A percentile compares a stretch with the other conserved stretches of the same genome.
These are phyloP conservation scores for Tulasnella sp. DNA, from an alignment of 768 basidiomycete species.

Conservation along the genomic window DNA sequence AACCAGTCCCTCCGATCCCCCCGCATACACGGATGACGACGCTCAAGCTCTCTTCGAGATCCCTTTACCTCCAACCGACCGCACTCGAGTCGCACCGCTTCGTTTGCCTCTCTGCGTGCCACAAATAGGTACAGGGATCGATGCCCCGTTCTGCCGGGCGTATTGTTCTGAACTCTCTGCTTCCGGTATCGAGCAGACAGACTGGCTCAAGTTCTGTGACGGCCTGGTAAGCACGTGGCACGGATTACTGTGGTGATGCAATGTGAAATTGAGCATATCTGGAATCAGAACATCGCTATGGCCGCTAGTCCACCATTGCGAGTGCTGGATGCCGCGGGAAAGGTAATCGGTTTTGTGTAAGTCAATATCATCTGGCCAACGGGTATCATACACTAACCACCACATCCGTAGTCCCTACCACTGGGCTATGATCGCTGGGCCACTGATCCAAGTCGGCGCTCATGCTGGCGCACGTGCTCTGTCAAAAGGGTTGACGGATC, in stretches of 20 bases:
- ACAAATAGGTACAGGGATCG: background rate
- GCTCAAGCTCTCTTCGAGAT: too few relatives aligned
- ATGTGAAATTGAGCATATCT: too few relatives aligned
- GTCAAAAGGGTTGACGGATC: conserved; percentile 11
- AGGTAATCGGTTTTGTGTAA: too few relatives aligned
- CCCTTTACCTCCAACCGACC: too few relatives aligned
- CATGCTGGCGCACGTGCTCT: background rate
- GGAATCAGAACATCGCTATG: background rate
- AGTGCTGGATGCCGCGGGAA: too few relatives aligned
- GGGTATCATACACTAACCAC: background rate
- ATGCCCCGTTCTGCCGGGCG: conserved; percentile 10
- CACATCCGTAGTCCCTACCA: background rate
- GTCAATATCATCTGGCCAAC: too few relatives aligned
- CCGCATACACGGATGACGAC: too few relatives aligned
- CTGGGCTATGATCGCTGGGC: conserved; percentile 10
- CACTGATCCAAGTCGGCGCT: background rate
- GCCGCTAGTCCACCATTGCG: too few relatives aligned
- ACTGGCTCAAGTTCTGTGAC: conserved; percentile 13
- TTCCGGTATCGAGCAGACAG: background rate
- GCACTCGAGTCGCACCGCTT: too few relatives aligned
- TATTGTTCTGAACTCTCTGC: background rate
- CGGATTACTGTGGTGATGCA: background rate
- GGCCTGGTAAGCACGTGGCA: background rate
- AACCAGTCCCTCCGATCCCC: too few relatives aligned
- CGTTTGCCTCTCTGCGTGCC: background rate